These are phyloP conservation scores for Chlorella sp. DNA, from an alignment of 139 green algal genomes.

Conservation along the genomic window DNA sequence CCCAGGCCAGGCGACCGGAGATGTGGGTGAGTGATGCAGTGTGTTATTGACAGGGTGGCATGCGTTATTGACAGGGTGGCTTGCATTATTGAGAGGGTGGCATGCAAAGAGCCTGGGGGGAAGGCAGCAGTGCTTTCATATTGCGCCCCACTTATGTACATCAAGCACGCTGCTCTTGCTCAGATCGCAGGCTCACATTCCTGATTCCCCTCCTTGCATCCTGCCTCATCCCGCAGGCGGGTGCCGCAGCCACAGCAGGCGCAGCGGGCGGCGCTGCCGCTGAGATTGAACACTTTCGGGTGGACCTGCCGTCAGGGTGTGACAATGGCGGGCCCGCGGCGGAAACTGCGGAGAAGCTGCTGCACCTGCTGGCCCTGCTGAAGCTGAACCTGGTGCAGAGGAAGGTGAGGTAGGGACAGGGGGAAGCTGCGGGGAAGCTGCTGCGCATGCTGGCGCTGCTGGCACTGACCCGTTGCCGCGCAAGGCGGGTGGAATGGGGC, in stretches of 20 bases:
- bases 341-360: slow-evolving; percentile 63
- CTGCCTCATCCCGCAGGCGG: background rate
- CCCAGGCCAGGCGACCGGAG: too few species aligned
- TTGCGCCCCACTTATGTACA: too few species aligned
- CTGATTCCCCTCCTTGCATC: background rate
- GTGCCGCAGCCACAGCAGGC: background rate
- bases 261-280: slow-evolving; percentile 31
- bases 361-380: slow-evolving; percentile 84
- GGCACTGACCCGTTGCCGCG: slow-evolving; percentile 68
- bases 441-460: too few species aligned
- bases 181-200: background rate
- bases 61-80: too few species aligned
- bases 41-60: too few species aligned
- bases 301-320: slow-evolving; percentile 37
- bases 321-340: background rate
- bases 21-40: too few species aligned
- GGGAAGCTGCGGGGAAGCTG: background rate
- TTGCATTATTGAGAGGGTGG: too few species aligned
- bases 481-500: background rate
- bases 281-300: slow-evolving; percentile 68
- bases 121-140: too few species aligned
- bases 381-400: slow-evolving; percentile 79
- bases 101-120: too few species aligned
- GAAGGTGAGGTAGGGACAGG: slow-evolving; percentile 59
- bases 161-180: too few species aligned